A percentile compares a stretch with the other conserved stretches of the same genome.
phyloP scores from a whole-genome alignment of 306 rosid species.

The Prunus mume region DNA sequence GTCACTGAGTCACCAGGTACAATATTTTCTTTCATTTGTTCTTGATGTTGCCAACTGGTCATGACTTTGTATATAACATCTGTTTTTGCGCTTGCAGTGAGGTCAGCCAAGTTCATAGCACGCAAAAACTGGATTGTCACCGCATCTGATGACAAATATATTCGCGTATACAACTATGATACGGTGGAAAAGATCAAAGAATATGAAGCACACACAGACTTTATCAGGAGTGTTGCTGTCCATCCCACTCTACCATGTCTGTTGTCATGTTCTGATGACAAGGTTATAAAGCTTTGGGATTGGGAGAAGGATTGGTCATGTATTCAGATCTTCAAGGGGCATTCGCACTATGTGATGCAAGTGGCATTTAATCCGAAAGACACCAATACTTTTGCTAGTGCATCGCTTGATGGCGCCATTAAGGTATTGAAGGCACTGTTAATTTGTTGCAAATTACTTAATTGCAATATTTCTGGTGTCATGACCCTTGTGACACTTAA shows the following conservation, averaged over 20 bases:
- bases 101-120: constrained; percentile 62
- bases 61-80: not conserved
- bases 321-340: constrained; percentile 41
- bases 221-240: constrained; percentile 48
- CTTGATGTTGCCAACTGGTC: not conserved
- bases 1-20: constrained; percentile 59
- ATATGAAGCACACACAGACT: constrained; percentile 58
- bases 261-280: constrained; percentile 59
- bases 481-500: not conserved
- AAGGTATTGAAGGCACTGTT: constrained; percentile 27
- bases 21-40: not conserved
- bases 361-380: constrained; percentile 45
- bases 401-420: constrained; percentile 62
- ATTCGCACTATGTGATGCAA: constrained; percentile 74
- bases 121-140: constrained; percentile 51
- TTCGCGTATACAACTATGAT: constrained; percentile 42
- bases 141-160: constrained; percentile 48
- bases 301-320: constrained; percentile 59
- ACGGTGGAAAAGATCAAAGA: constrained; percentile 41
- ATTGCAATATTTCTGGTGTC: not conserved
- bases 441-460: not conserved
- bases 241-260: constrained; percentile 58
- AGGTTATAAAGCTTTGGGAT: constrained; percentile 55
- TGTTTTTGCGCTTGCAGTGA: constrained; percentile 40
- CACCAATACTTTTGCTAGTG: constrained; percentile 36